Evolutionary conservation across 352 stramenopile genomes (phyloP).

Genomic region (Phytophthora pistaciae): DNA sequence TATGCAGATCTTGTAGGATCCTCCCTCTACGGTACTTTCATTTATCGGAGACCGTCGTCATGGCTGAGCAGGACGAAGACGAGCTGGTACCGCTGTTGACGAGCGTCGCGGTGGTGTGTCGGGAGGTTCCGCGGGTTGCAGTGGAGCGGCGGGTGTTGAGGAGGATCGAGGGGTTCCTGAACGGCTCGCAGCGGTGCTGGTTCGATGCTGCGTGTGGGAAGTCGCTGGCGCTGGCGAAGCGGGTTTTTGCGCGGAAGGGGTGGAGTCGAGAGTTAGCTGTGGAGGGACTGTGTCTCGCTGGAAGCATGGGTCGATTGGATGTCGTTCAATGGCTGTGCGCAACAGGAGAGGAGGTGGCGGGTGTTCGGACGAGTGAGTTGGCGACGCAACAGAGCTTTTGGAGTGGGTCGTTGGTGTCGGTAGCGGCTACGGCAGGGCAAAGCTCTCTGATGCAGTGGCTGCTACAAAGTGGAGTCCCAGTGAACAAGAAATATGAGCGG

Average conservation of each 20-base stretch:
- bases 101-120: background rate
- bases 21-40: background rate
- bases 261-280: background rate
- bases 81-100: background rate
- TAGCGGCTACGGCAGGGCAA: background rate
- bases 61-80: background rate
- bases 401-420: background rate
- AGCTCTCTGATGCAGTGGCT: background rate
- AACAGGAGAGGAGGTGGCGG: background rate
- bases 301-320: background rate
- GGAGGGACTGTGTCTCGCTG: background rate
- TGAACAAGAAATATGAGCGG: background rate
- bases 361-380: background rate
- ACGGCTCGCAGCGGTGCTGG: background rate
- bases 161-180: background rate
- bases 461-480: background rate
- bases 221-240: background rate
- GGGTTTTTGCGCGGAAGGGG: background rate
- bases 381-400: background rate
- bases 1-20: no score
- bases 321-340: background rate
- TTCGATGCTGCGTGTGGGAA: background rate
- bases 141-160: background rate
- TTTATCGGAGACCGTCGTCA: background rate
- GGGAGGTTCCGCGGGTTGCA: background rate